Conservation (phyloP, 2,329 filamentous ascomycete genomes). For the Davidsoniella neocaledoniae region DNA sequence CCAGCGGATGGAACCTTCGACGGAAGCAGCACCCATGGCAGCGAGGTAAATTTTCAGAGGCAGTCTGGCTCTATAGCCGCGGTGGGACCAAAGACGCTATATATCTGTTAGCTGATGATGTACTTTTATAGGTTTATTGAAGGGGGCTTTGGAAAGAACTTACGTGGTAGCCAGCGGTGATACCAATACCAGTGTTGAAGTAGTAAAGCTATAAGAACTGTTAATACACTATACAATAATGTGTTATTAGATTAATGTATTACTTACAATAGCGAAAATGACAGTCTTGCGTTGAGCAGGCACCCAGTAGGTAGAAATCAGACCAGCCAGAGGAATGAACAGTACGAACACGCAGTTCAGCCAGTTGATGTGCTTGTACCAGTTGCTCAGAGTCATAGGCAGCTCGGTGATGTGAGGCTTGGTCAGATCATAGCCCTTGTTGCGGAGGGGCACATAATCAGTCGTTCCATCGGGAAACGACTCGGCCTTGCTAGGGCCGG, state of each 20-base stretch:
- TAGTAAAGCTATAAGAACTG: constrained; percentile 34
- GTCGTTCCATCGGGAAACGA: constrained; percentile 36
- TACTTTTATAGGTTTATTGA: neutral
- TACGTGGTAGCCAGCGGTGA: constrained; percentile 44
- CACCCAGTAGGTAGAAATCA: constrained; percentile 61
- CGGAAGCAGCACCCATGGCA: constrained; percentile 63
- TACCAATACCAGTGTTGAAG: constrained; percentile 67
- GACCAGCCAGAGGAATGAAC: constrained; percentile 56
- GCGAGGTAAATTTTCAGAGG: constrained; percentile 72
- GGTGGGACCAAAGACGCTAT: constrained; percentile 71
- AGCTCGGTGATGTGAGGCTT: constrained; percentile 78
- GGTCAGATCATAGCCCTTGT: constrained; percentile 32
- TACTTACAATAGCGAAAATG: constrained; percentile 42
- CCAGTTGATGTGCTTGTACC: constrained; percentile 91
- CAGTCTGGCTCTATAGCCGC: constrained; percentile 59
- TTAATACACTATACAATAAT: neutral
- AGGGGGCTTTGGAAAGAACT: neutral
- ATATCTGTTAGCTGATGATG: constrained; percentile 3
- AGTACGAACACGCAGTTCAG: constrained; percentile 72
- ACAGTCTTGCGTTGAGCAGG: constrained; percentile 56
- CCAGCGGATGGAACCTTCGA: constrained; percentile 76
- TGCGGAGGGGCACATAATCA: constrained; percentile 35
- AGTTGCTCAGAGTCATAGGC: constrained; percentile 65
- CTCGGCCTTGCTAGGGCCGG: constrained; percentile 22
- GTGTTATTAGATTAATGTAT: neutral